Conservation (phyloP, 768 basidiomycete species). For the Lyophyllum semitale region DNA sequence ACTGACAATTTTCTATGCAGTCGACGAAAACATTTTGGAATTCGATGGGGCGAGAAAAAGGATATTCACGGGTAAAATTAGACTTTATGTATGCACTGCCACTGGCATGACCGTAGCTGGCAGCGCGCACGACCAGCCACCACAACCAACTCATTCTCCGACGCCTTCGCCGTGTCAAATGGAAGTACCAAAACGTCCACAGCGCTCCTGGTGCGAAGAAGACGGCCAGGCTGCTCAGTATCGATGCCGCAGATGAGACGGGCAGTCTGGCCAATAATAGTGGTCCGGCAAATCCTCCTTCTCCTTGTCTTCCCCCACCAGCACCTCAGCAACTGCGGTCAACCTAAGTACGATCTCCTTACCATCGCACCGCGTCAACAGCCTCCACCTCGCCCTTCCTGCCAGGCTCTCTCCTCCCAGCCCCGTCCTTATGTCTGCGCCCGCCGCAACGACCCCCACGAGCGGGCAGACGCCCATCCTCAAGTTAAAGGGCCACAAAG, state of each 20-base stretch:
- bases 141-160: conserved; percentile 19
- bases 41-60: too few relatives aligned
- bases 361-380: conserved; percentile 6
- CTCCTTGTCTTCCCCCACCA: conserved; percentile 10
- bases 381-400: conserved; percentile 10
- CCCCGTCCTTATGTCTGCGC: conserved; percentile 3
- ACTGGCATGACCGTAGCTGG: too few relatives aligned
- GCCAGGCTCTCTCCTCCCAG: conserved; percentile 7
- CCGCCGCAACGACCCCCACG: conserved; percentile 33
- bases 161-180: conserved; percentile 39
- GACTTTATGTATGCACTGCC: too few relatives aligned
- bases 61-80: too few relatives aligned
- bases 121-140: neutral
- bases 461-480: conserved; percentile 65
- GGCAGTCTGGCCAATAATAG: conserved; percentile 10
- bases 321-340: conserved; percentile 8
- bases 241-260: conserved; percentile 19
- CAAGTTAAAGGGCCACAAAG: conserved; percentile 63
- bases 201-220: conserved; percentile 33
- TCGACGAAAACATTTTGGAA: too few relatives aligned
- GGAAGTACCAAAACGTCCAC: conserved; percentile 68
- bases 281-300: conserved; percentile 16
- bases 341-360: conserved; percentile 6
- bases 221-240: conserved; percentile 40
- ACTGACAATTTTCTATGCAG: too few relatives aligned